Base-by-base conservation (phyloP, 106 monocot species). In the Alisma plantagoaquatica region DNA sequence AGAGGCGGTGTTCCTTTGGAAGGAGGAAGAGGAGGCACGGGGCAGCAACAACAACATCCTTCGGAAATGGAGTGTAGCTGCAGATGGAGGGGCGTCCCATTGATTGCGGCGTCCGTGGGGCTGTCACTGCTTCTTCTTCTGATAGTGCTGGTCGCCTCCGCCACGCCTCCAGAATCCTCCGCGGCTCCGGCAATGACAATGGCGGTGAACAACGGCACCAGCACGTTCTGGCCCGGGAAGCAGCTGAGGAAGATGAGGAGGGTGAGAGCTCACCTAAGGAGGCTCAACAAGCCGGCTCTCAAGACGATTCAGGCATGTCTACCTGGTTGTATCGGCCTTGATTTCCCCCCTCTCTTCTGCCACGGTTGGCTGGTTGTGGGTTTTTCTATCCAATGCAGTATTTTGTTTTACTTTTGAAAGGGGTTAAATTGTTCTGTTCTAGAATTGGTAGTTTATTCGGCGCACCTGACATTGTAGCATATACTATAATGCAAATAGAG, bases 251-350 rank as follows among this genome's bases (percentile, higher is more conserved):
- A 57, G 38, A 67, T 66, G 30, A 75, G 64, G 54, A 77, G 64
- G 64, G 67, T 77, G 32, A 87, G 62, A 53, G 65, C 78, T 14
- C 78, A 79, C 27, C 73, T 89, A 42, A 68, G 26, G 25, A 78
- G 60, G 65, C 33, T 96, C 43, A 84, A 78, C 60, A 96, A 84
- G 51, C 78, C 81, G 55, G 41, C 75, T 2, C 32, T 62, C 21
- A 96, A 81, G 68, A 76, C 88, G 56, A 96, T 96, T 62, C 75
- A 96, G 88, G 96, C 68, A 65, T 51, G 28, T 31, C 48, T 15
- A 8, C 31, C 6, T 41, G 26, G 32, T 51, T 31, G 10, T 26
- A 2, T 31, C 30, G 7, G 4, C 38, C 51, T 23, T 8, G 35
- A 21, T 29, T 28, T 2, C 10, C 43, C 3, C 29, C 17, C 1